Evolutionary conservation across 148 eudicot genomes (phyloP).

Genomic region (Beta vulgaris): DNA sequence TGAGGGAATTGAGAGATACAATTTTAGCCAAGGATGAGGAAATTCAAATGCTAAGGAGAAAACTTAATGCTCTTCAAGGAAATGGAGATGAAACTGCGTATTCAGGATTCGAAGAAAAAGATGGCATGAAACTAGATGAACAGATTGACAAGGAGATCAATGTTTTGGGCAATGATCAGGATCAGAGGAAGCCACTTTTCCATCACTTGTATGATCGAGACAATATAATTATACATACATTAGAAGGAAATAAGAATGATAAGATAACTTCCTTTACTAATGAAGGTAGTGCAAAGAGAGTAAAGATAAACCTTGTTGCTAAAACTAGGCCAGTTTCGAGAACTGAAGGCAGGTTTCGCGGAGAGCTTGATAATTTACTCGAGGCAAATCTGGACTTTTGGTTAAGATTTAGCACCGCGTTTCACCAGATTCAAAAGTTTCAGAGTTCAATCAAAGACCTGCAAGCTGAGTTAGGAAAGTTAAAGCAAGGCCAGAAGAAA

Average conservation of each 20-base stretch:
- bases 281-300: constrained; percentile 26
- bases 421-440: constrained; percentile 72
- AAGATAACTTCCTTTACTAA: not conserved
- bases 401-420: constrained; percentile 71
- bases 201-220: constrained; percentile 37
- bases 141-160: constrained; percentile 6
- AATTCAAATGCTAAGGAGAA: constrained; percentile 46
- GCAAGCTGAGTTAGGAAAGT: constrained; percentile 42
- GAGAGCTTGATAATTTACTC: constrained; percentile 52
- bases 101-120: constrained; percentile 10
- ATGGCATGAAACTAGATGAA: constrained; percentile 9
- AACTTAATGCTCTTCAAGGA: constrained; percentile 35
- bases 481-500: constrained; percentile 42
- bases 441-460: constrained; percentile 58
- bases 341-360: constrained; percentile 51
- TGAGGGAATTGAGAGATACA: constrained; percentile 47
- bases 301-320: constrained; percentile 21
- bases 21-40: constrained; percentile 58
- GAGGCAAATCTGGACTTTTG: constrained; percentile 79
- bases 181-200: constrained; percentile 43
- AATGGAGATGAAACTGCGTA: constrained; percentile 15
- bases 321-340: constrained; percentile 30
- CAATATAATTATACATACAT: constrained; percentile 9
- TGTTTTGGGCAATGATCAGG: constrained; percentile 19
- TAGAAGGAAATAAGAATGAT: constrained; percentile 12